These are phyloP conservation scores for Phlyctochytrium planicorne DNA, from an alignment of 192 early-diverging fungal species.

Conservation along the genomic window DNA sequence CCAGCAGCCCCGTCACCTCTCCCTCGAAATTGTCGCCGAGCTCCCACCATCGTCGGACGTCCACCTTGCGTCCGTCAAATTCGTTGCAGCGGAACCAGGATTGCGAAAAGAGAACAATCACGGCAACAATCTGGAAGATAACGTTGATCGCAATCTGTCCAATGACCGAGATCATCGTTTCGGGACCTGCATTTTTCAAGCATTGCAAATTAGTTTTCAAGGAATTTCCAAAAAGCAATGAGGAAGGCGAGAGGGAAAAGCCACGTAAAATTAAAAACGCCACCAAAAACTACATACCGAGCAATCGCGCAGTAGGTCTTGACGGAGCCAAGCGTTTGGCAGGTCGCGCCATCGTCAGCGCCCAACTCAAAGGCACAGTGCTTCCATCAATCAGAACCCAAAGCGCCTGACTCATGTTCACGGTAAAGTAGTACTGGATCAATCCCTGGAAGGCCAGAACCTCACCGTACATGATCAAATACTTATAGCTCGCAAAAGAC, in stretches of 20 bases:
- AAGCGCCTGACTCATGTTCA: conserved; percentile 64
- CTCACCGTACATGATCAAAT: conserved; percentile 66
- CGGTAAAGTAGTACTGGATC: conserved; percentile 72
- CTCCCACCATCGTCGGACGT: conserved; percentile 75
- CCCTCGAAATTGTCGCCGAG: conserved; percentile 81
- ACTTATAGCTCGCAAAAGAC: conserved; percentile 77
- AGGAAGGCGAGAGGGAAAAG: too few relatives aligned
- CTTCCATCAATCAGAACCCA: conserved; percentile 78
- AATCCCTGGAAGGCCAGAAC: conserved; percentile 67
- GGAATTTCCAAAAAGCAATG: too few relatives aligned
- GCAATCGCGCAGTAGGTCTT: conserved; percentile 75
- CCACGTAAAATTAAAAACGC: background rate
- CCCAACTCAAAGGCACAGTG: conserved; percentile 62
- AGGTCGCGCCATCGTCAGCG: conserved; percentile 65
- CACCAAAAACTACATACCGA: conserved; percentile 40
- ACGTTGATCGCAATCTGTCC: conserved; percentile 73
- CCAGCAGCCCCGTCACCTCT: conserved; percentile 59
- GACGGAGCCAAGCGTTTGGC: conserved; percentile 52
- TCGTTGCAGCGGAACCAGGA: conserved; percentile 77
- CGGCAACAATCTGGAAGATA: conserved; percentile 54
- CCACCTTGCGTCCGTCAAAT: conserved; percentile 65
- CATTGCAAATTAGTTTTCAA: too few relatives aligned
- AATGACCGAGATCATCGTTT: conserved; percentile 67
- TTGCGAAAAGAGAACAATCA: conserved; percentile 67
- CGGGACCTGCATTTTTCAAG: too few relatives aligned